Percentiles rank a stretch among this genome's conserved stretches.
These are phyloP conservation scores for Phytophthora capsici DNA, from an alignment of 352 stramenopile species.

Conservation along the genomic window DNA sequence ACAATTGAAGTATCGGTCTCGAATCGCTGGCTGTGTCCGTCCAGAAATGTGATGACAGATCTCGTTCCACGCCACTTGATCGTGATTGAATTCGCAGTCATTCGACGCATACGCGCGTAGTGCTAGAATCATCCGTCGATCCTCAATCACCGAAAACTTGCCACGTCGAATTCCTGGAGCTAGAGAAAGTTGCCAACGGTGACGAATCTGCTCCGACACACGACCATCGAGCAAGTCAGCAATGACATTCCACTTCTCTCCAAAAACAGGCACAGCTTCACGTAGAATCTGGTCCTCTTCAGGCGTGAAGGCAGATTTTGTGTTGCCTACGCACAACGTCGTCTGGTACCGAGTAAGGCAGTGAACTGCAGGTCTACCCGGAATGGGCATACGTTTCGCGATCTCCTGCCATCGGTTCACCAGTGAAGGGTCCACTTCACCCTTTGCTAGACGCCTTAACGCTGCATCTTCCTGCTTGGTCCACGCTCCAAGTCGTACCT, in stretches of 20 bases:
- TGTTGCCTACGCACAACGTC: conserved; percentile 49
- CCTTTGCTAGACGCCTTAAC: conserved; percentile 47
- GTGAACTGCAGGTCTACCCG: conserved; percentile 54
- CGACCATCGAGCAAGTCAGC: conserved; percentile 77
- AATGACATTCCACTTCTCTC: conserved; percentile 84
- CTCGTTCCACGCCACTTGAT: conserved; percentile 63
- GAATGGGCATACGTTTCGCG: conserved; percentile 50
- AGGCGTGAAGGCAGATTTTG: conserved; percentile 50
- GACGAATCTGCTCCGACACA: conserved; percentile 76
- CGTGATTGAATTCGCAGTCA: conserved; percentile 50
- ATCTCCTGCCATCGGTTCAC: conserved; percentile 65
- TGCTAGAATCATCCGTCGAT: conserved; percentile 68
- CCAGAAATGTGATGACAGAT: conserved; percentile 69
- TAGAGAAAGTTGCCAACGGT: conserved; percentile 76
- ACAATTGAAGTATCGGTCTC: conserved; percentile 73
- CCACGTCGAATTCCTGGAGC: conserved; percentile 66
- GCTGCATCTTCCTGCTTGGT: conserved; percentile 61
- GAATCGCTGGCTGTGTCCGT: conserved; percentile 55
- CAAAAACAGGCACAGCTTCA: conserved; percentile 65
- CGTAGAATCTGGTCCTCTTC: conserved; percentile 62
- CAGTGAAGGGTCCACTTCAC: conserved; percentile 41
- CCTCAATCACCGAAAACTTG: conserved; percentile 79
- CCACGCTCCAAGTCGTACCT: conserved; percentile 56
- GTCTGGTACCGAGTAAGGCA: conserved; percentile 68
- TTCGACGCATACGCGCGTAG: conserved; percentile 60